Evolutionary conservation across 306 rosid genomes (phyloP), one percentile per base, ranked within the genome.

Genomic region (Arachis stenosperma): DNA sequence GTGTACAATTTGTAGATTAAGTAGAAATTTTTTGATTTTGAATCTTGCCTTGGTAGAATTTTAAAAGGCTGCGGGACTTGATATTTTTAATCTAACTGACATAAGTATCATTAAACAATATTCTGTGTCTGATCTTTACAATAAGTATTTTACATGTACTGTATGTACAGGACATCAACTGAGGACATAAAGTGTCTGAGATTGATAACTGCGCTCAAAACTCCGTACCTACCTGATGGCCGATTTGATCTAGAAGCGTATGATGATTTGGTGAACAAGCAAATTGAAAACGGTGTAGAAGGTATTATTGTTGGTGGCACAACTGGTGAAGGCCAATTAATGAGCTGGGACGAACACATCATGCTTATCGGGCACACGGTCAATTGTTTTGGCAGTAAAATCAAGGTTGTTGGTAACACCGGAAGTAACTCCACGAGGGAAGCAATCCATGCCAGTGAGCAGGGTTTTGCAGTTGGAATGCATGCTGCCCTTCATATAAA

Each of bases 391-490:
- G 96, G 98, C 40, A 88, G 89, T 8, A 90, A 92, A 68, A 70
- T 93, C 52, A 89, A 87, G 84, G 89, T 87, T 6, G 78, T 93
- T 27, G 96, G 97, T 22, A 93, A 90, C 79, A 86, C 91, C 0
- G 97, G 97, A 80, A 92, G 97, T 69, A 92, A 90, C 76, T 87
- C 91, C 36, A 87, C 97, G 0, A 73, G 85, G 83, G 96, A 93
- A 82, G 97, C 97, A 37, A 82, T 89, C 66, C 94, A 86, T 71
- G 96, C 90, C 55, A 78, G 86, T 0, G 93, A 93, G 66, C 93
- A 84, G 53, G 96, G 97, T 33, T 90, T 90, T 79, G 93, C 97
- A 0, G 97, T 90, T 70, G 97, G 97, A 76, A 93, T 90, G 98
- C 87, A 93, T 64, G 97, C 92, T 13, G 93, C 98, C 15, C 90